phyloP scores from a whole-genome alignment of 768 basidiomycete species.

The Crassisporium funariophilum region DNA sequence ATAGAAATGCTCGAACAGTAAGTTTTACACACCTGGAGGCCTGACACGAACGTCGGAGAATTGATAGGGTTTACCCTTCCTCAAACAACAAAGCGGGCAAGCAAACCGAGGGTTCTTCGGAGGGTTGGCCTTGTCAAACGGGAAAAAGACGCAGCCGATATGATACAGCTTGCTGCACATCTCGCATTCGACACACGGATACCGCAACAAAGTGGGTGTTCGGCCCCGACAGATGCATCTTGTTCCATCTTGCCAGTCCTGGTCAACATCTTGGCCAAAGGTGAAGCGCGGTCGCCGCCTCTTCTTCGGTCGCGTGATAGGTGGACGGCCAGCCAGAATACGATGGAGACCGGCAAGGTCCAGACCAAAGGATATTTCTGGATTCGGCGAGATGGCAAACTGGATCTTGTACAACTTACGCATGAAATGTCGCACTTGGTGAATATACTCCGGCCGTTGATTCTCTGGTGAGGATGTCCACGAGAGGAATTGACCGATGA shows the following conservation, averaged over 20 bases:
- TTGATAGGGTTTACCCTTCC: slow-evolving; percentile 70
- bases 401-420: slow-evolving; percentile 88
- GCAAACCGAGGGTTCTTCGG: slow-evolving; percentile 43
- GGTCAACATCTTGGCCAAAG: slow-evolving; percentile 77
- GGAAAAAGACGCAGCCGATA: slow-evolving; percentile 74
- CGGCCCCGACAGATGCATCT: slow-evolving; percentile 81
- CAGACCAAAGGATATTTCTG: slow-evolving; percentile 79
- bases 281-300: slow-evolving; percentile 60
- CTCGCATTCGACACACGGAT: slow-evolving; percentile 69
- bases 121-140: slow-evolving; percentile 42
- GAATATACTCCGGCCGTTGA: slow-evolving; percentile 75
- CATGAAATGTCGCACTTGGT: slow-evolving; percentile 89
- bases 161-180: slow-evolving; percentile 70
- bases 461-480: slow-evolving; percentile 70
- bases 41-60: slow-evolving; percentile 78
- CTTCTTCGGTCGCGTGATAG: slow-evolving; percentile 53
- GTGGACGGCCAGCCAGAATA: slow-evolving; percentile 70
- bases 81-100: slow-evolving; percentile 78
- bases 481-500: slow-evolving; percentile 80
- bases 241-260: slow-evolving; percentile 73
- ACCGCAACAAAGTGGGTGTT: slow-evolving; percentile 58
- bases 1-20: slow-evolving; percentile 6
- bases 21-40: slow-evolving; percentile 43
- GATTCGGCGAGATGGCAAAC: slow-evolving; percentile 83
- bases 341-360: slow-evolving; percentile 84